Conservation (phyloP, 345 rosid species). For the Turritis glabra region DNA sequence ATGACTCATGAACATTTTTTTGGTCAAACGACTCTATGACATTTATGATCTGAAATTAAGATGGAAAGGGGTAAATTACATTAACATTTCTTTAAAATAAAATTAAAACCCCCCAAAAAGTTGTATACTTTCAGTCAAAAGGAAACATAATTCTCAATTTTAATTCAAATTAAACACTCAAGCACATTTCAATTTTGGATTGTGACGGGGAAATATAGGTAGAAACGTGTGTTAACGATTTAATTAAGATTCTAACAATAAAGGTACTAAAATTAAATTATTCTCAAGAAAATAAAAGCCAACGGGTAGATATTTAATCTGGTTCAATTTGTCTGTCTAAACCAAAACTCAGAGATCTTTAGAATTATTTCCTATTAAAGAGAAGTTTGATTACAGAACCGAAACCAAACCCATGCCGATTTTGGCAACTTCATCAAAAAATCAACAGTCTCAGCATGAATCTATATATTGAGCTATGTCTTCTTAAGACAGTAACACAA, state of each 20-base stretch:
- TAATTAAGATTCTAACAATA: not conserved
- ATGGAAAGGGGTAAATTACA: not conserved
- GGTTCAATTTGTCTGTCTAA: not conserved
- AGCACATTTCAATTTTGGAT: not conserved
- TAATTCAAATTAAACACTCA: not conserved
- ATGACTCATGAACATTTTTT: not conserved
- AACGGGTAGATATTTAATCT: not conserved
- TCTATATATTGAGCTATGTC: slow-evolving; percentile 3
- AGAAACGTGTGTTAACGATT: not conserved
- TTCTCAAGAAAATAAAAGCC: not conserved
- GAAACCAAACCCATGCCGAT: slow-evolving; percentile 14
- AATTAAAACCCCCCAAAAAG: too few relatives aligned
- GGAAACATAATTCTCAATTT: not conserved
- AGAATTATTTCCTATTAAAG: not conserved
- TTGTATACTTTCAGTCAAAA: not conserved
- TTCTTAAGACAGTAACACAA: slow-evolving; percentile 16
- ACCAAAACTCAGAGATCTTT: not conserved
- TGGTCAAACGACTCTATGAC: not conserved
- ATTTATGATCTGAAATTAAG: not conserved
- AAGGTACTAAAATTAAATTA: not conserved
- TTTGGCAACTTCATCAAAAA: slow-evolving; percentile 1
- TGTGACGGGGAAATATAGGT: not conserved
- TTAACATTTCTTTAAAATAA: too few relatives aligned
- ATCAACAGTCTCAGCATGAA: slow-evolving; percentile 16
- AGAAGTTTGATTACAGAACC: not conserved